Conservation (phyloP, 2,329 filamentous ascomycete genomes). For the Ophiostoma populinum region DNA sequence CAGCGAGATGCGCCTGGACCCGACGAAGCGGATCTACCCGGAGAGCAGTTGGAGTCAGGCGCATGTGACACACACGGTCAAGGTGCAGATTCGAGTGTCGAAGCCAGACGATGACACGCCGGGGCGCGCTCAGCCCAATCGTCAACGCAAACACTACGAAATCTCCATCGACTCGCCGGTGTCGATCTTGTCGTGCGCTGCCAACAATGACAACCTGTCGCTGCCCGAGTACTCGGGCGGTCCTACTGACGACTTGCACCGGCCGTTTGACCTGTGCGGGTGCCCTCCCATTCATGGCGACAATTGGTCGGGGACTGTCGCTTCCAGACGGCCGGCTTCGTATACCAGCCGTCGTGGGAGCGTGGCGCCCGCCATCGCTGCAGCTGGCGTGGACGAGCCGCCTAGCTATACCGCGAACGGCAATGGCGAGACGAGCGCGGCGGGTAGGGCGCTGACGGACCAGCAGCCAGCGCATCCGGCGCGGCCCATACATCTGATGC, state of each 20-base stretch:
- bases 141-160: too few relatives aligned
- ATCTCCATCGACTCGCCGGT: constrained; percentile 94
- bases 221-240: constrained; percentile 55
- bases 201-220: constrained; percentile 77
- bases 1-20: constrained; percentile 64
- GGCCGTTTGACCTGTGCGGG: constrained; percentile 38
- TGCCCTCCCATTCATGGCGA: constrained; percentile 9
- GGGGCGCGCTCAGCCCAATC: too few relatives aligned
- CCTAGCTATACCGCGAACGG: constrained; percentile 7
- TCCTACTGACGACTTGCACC: constrained; percentile 45
- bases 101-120: constrained; percentile 61
- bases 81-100: constrained; percentile 86
- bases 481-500: constrained; percentile 69
- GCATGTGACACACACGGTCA: constrained; percentile 92
- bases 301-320: neutral
- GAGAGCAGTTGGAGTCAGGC: constrained; percentile 91
- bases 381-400: neutral
- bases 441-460: constrained; percentile 11
- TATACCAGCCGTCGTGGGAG: too few relatives aligned
- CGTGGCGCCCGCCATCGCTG: neutral
- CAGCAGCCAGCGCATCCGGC: constrained; percentile 19
- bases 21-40: constrained; percentile 51
- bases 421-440: constrained; percentile 15
- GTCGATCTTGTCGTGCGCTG: constrained; percentile 80
- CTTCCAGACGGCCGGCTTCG: too few relatives aligned